phyloP scores from a whole-genome alignment of 2,329 filamentous ascomycete genomes.

The Phialophora verrucosa region DNA sequence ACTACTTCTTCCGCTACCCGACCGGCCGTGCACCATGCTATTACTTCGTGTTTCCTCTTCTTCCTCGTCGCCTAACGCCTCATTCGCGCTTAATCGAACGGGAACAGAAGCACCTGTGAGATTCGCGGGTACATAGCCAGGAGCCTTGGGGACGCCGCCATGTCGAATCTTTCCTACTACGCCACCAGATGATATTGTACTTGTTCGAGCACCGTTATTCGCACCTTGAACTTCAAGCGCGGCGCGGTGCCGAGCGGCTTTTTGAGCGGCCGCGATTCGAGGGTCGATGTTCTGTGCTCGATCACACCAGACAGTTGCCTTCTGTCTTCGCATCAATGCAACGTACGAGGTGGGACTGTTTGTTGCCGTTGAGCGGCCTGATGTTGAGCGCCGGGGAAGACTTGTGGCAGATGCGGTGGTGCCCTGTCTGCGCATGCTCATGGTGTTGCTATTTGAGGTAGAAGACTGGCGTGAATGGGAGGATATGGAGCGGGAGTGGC shows the following conservation, averaged over 20 bases:
- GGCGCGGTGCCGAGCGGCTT: conserved; percentile 84
- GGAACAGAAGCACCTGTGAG: conserved; percentile 80
- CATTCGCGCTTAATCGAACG: conserved; percentile 89
- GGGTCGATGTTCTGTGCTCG: conserved; percentile 91
- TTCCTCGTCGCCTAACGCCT: conserved; percentile 87
- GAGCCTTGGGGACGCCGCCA: conserved; percentile 77
- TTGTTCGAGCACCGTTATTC: conserved; percentile 59
- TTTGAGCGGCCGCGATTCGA: conserved; percentile 78
- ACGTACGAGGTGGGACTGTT: conserved; percentile 66
- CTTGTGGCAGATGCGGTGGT: conserved; percentile 36
- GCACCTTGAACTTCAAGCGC: conserved; percentile 79
- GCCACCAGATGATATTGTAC: conserved; percentile 63
- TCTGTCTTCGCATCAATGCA: conserved; percentile 93
- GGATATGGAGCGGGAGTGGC: conserved; percentile 25
- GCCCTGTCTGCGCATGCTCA: conserved; percentile 39
- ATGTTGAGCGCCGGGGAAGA: conserved; percentile 40
- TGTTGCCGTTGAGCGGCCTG: conserved; percentile 37
- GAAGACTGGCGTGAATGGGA: conserved; percentile 38
- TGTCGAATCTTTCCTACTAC: conserved; percentile 81
- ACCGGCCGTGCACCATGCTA: conserved; percentile 56
- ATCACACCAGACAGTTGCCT: conserved; percentile 98
- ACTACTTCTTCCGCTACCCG: conserved; percentile 65
- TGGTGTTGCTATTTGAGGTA: conserved; percentile 29
- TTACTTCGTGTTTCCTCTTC: conserved; percentile 41
- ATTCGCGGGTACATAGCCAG: conserved; percentile 80